Base-by-base conservation (phyloP, 2,329 filamentous ascomycete species). In the Pseudogymnoascus sp. region DNA sequence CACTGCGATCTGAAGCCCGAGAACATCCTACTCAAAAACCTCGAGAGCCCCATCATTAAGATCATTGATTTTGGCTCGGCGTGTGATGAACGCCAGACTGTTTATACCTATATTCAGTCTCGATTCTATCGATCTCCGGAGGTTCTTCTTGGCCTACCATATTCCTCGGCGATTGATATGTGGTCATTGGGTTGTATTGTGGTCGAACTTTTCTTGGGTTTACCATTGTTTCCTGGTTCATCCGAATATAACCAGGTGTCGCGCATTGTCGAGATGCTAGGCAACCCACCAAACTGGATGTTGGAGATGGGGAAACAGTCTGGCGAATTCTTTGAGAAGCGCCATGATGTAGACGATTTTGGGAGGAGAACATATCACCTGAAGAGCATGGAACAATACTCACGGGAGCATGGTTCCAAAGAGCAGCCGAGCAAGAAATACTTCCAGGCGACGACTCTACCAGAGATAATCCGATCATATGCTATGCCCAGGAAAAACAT, bases 361-460 rank as follows among this genome's bases (percentile, higher is more conserved):
- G 93, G 93, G 38, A 85, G 94, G 66, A 88, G 91, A 68, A 92
- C 87, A 6, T 97, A 96, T 73, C 85, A 93, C 60, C 79, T 99
- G 38, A 99, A 99, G 79, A 91, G 89, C 66, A 95, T 99, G 90
- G 94, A 99, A 71, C 91, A 97, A 73, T 99, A 97, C 74, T 93
- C 94, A 14, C 82, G 93, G 61, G 94, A 99, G 72, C 94, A 96
- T 72, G 89, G 89, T 62, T 94, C 91, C 35, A 99, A 99, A 74
- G 94, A 99, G 74, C 94, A 97, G 74, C 94, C 94, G 20, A 99
- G 94, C 83, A 99, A 99, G 80, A 97, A 97, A 76, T 99, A 99
- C 74, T 99, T 99, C 77, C 90, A 93, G 69, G 91, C 92, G 35
- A 97, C 86, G 39, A 96, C 91, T 1, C 77, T 99, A 60, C 93